Base-by-base conservation (phyloP, 208 protist genomes). In the Borovskyia barvae region DNA sequence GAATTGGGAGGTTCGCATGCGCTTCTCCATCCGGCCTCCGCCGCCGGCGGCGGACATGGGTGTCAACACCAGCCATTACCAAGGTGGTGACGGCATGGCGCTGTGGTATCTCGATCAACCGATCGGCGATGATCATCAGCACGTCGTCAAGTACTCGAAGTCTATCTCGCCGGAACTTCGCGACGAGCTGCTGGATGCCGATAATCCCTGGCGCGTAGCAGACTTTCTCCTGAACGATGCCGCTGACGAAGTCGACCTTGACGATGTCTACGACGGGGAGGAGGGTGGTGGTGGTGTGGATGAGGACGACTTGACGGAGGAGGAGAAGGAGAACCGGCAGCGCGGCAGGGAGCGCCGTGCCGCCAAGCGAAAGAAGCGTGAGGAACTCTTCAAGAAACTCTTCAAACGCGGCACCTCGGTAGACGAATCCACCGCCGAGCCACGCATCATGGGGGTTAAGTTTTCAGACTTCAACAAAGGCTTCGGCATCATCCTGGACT, bases 31-130 rank as follows among this genome's bases (percentile, higher is more conserved):
- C 36, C 82, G 82, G 11, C 66, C 82, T 8, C 82, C 80, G 5
- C 72, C 75, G 19, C 66, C 72, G 0, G 68, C 81, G 15, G 60
- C 59, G 14, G 52, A 30, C 51, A 55, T 66, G 50, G 46, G 19
- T 24, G 54, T 51, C 26, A 61, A 47, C 41, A 55, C 49, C 1
- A 19, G 32, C 6, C 22, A 60, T 28, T 88, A 92, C 58, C 76
- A 87, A 41, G 88, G 88, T 17, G 88, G 84, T 7, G 88, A 94
- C 25, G 88, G 88, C 11, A 52, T 94, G 48, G 88, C 85, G 4
- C 47, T 94, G 19, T 94, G 88, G 88, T 94, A 92, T 47, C 66
- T 94, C 12, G 62, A 76, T 25, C 75, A 84, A 40, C 82, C 88
- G 9, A 79, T 92, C 52, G 85, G 85, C 29, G 85, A 92, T 64